Evolutionary conservation across 75 land plant species (phyloP).

Genomic region (Ceratopteris richardii): DNA sequence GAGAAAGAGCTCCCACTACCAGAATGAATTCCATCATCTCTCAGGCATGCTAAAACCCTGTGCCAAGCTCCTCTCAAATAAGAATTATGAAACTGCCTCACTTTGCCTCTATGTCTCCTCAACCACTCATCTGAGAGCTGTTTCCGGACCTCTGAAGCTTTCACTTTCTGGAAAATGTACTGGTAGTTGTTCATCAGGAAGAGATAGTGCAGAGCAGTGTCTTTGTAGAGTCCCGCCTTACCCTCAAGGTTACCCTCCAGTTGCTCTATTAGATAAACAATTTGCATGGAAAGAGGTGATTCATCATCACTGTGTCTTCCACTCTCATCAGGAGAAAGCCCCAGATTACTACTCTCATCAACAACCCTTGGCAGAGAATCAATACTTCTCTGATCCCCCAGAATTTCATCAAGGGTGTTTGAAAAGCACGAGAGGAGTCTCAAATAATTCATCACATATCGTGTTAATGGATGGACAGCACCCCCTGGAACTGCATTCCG

Average conservation of each 20-base stretch:
- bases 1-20: slow-evolving; percentile 24
- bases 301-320: slow-evolving; percentile 6
- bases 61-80: slow-evolving; percentile 61
- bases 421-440: slow-evolving; percentile 30
- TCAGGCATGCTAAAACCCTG: slow-evolving; percentile 33
- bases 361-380: slow-evolving; percentile 1
- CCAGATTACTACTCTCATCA: slow-evolving; percentile 1
- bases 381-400: slow-evolving; percentile 5
- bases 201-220: slow-evolving; percentile 30
- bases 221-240: slow-evolving; percentile 50
- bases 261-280: slow-evolving; percentile 18
- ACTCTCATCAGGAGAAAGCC: slow-evolving; percentile 2
- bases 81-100: slow-evolving; percentile 29
- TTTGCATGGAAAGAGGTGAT: slow-evolving; percentile 27
- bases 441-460: slow-evolving; percentile 72
- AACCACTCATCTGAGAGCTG: slow-evolving; percentile 56
- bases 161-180: slow-evolving; percentile 61
- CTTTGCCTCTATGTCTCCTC: slow-evolving; percentile 20
- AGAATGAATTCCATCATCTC: slow-evolving; percentile 34
- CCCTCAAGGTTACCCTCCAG: slow-evolving; percentile 39
- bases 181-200: slow-evolving; percentile 64
- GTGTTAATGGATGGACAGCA: slow-evolving; percentile 51
- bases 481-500: slow-evolving; percentile 40
- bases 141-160: slow-evolving; percentile 31
- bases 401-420: slow-evolving; percentile 30